These are phyloP conservation scores for Plenodomus biglobosus DNA, from an alignment of 2,329 filamentous ascomycete genomes.

Conservation along the genomic window DNA sequence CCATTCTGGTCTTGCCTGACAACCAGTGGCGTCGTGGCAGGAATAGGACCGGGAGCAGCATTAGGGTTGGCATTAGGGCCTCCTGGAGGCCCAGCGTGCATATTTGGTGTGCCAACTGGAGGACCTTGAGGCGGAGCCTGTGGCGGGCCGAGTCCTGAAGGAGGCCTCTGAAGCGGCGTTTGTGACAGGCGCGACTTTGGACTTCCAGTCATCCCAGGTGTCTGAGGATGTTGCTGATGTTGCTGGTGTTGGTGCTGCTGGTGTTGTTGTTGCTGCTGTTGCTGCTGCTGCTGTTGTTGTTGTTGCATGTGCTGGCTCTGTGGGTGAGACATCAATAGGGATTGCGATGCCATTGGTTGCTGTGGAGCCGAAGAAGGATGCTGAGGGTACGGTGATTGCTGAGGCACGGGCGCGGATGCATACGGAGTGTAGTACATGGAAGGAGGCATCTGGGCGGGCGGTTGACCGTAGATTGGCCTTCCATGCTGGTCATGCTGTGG, in stretches of 20 bases:
- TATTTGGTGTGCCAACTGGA: constrained; percentile 45
- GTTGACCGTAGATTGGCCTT: constrained; percentile 80
- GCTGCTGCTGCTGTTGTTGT: constrained; percentile 45
- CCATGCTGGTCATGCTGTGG: constrained; percentile 87
- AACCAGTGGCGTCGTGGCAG: constrained; percentile 90
- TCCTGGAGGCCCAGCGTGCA: constrained; percentile 44
- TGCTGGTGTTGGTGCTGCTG: constrained; percentile 47
- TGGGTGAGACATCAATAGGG: constrained; percentile 57
- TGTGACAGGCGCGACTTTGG: constrained; percentile 54
- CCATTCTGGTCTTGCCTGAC: constrained; percentile 94
- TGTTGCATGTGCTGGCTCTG: constrained; percentile 45
- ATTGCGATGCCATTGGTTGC: constrained; percentile 53
- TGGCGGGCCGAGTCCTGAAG: constrained; percentile 50
- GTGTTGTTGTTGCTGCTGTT: constrained; percentile 47
- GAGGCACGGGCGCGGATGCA: constrained; percentile 50
- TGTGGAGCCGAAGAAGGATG: constrained; percentile 60
- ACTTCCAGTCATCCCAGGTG: constrained; percentile 65
- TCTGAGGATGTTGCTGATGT: constrained; percentile 49
- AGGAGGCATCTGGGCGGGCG: constrained; percentile 74
- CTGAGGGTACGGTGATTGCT: constrained; percentile 59
- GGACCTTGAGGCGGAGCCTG: constrained; percentile 45
- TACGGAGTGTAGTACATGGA: constrained; percentile 75
- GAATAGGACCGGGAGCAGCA: constrained; percentile 92
- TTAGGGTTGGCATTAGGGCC: constrained; percentile 72
- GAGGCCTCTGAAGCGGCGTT: constrained; percentile 59